Conservation (phyloP, 805 yeast species). For the Metschnikowia santaceciliae region DNA sequence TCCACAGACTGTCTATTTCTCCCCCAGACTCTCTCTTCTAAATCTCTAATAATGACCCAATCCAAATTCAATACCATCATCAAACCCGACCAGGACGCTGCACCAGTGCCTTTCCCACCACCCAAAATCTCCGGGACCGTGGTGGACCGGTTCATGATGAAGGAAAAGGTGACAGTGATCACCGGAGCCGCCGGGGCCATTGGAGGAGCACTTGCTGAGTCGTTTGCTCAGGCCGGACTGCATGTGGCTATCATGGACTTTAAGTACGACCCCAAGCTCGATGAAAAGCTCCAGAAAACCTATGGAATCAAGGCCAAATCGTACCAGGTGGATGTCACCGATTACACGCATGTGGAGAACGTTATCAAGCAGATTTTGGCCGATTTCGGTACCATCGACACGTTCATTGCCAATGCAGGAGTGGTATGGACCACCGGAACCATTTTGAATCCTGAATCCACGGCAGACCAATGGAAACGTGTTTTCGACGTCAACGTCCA, state of each 20-base stretch:
- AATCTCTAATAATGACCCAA: conserved; percentile 1
- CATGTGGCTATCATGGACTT: conserved; percentile 42
- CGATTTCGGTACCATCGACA: conserved; percentile 78
- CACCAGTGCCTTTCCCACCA: conserved; percentile 14
- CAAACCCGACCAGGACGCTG: conserved; percentile 17
- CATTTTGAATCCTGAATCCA: conserved; percentile 39
- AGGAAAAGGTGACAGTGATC: conserved; percentile 25
- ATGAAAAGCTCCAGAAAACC: conserved; percentile 29
- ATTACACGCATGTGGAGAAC: conserved; percentile 45
- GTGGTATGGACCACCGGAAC: conserved; percentile 46
- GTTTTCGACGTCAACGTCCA: conserved; percentile 50
- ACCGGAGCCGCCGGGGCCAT: conserved; percentile 33
- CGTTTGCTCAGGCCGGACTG: conserved; percentile 61
- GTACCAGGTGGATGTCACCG: conserved; percentile 56
- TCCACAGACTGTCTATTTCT: too few species aligned
- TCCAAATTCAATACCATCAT: conserved; percentile 16
- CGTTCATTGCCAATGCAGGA: conserved; percentile 89
- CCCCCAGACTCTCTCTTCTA: neutral
- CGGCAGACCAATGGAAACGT: conserved; percentile 62
- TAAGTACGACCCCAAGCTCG: conserved; percentile 26
- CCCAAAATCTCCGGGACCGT: conserved; percentile 16
- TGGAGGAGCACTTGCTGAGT: conserved; percentile 27
- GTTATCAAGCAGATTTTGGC: conserved; percentile 48
- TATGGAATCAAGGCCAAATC: conserved; percentile 64
- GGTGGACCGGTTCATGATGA: conserved; percentile 16